Base-by-base conservation (phyloP, 805 yeast genomes). In the Yamadazyma sp. region DNA sequence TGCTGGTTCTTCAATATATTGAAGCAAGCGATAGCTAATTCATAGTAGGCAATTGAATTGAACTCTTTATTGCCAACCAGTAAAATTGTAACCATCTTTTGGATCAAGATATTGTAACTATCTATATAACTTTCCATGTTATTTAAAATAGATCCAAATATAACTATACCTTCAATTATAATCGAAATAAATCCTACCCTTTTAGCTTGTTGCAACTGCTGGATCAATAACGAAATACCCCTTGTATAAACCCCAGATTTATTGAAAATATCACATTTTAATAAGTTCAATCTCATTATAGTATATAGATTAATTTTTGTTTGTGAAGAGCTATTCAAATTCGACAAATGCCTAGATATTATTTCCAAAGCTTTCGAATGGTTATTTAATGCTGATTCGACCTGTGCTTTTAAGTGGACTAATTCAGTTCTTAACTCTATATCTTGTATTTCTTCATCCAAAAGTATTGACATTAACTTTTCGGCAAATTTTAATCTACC, bases 201-300 rank as follows among this genome's bases (percentile, higher is more conserved):
- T 14, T 67, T 65, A 0, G 83, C 73, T 9, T 65, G 48, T 30
- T 71, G 68, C 2, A 82, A 54, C 33, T 77, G 66, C 41, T 75
- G 75, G 5, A 75, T 50, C 0, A 79, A 47, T 13, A 70, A 49
- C 0, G 82, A 69, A 7, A 81, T 43, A 0, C 75, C 76, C 38
- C 82, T 63, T 7, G 70, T 53, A 10, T 78, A 73, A 4, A 66
- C 55, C 0, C 74, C 70, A 11, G 71, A 52, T 4, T 56, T 45
- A 16, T 69, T 45, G 39, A 77, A 55, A 1, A 76, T 61, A 10
- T 58, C 48, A 27, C 76, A 68, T 45, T 74, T 72, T 33, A 78
- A 47, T 8, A 78, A 45, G 30, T 68, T 74, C 36, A 73, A 66
- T 47, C 64, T 65, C 15, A 77, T 55, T 23, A 62, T 60, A 65